These are phyloP conservation scores for Fusarium ramigenum DNA, from an alignment of 2,329 filamentous ascomycete genomes.

Conservation along the genomic window DNA sequence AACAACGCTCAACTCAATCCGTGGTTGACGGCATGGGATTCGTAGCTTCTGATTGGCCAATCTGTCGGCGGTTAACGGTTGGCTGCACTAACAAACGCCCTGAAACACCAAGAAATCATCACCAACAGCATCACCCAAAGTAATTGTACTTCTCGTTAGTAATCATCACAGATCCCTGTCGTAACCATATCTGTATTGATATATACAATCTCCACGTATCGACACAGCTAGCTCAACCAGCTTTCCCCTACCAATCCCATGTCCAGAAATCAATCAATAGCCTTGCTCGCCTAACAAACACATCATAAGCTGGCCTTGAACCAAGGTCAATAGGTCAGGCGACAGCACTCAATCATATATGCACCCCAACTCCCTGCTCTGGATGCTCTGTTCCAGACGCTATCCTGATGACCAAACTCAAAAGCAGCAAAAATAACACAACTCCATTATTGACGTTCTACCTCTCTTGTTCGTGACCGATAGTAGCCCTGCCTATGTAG, in stretches of 20 bases:
- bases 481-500: constrained; percentile 31
- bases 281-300: constrained; percentile 30
- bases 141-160: background rate
- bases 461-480: background rate
- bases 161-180: constrained; percentile 2
- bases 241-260: constrained; percentile 15
- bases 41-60: constrained; percentile 5
- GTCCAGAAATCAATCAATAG: constrained; percentile 36
- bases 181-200: constrained; percentile 36
- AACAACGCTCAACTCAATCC: background rate
- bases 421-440: background rate
- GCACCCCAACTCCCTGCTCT: constrained; percentile 37
- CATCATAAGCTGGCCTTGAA: constrained; percentile 29
- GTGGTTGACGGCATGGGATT: background rate
- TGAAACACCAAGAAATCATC: background rate
- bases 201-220: constrained; percentile 33
- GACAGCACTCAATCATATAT: constrained; percentile 37
- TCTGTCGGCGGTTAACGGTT: constrained; percentile 4
- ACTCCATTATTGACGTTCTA: constrained; percentile 1
- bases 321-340: background rate
- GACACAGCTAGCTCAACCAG: constrained; percentile 4
- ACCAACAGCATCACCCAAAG: too few relatives aligned
- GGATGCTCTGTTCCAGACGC: constrained; percentile 18
- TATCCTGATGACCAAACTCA: constrained; percentile 20
- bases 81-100: background rate